Conservation (phyloP, 176 grass and related monocot genomes). For the Oryza punctata region DNA sequence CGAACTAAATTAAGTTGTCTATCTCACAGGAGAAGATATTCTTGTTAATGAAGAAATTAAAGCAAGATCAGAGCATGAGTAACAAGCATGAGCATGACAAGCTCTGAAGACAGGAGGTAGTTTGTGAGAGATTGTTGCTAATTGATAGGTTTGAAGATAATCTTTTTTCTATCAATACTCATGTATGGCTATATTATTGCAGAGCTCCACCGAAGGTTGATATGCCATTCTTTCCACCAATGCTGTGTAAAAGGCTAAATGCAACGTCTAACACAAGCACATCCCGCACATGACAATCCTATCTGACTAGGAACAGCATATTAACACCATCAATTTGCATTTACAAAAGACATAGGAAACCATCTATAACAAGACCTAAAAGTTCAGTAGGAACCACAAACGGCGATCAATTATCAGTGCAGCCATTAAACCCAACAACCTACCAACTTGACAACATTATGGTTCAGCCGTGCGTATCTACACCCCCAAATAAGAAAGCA, state of each 20-base stretch:
- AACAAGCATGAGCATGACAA: constrained; percentile 12
- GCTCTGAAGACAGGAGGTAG: neutral
- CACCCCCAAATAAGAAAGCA: neutral
- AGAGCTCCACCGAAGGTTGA: neutral
- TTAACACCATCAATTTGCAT: neutral
- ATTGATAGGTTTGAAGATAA: neutral
- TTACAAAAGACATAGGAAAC: neutral
- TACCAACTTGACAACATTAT: neutral
- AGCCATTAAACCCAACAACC: neutral
- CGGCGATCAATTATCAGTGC: neutral
- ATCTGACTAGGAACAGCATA: neutral
- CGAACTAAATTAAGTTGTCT: neutral
- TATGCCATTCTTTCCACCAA: neutral
- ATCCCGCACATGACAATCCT: neutral
- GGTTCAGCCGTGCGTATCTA: neutral
- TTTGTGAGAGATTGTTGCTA: constrained; percentile 5
- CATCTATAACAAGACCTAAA: neutral
- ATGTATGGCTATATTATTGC: neutral
- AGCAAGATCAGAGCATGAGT: neutral
- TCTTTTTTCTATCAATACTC: neutral
- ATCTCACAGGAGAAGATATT: neutral
- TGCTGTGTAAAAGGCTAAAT: neutral
- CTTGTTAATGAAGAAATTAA: neutral
- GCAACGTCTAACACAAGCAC: constrained; percentile 2
- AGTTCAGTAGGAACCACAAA: neutral